Evolutionary conservation across 2,329 filamentous ascomycete genomes (phyloP).

Genomic region (Cladophialophora bantiana): DNA sequence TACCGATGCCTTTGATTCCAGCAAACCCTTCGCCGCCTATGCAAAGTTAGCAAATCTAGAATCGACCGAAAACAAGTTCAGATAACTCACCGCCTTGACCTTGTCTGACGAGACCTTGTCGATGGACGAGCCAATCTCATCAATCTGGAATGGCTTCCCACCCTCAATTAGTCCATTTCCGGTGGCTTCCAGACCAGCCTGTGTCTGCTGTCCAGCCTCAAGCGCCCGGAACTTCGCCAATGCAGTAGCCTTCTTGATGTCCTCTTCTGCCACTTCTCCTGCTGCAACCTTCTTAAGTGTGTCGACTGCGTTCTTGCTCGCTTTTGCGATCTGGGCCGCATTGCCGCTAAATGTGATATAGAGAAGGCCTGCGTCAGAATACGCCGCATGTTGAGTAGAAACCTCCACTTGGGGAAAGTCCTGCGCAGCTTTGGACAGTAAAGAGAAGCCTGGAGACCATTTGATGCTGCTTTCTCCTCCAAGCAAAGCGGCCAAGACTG

Average conservation of each 20-base stretch:
- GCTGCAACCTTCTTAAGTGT: slow-evolving; percentile 80
- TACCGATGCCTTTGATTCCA: slow-evolving; percentile 88
- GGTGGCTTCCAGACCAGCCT: slow-evolving; percentile 79
- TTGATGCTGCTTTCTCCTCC: slow-evolving; percentile 92
- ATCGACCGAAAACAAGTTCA: not conserved
- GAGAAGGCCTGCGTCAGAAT: slow-evolving; percentile 93
- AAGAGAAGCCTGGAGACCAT: slow-evolving; percentile 91
- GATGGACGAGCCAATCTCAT: slow-evolving; percentile 77
- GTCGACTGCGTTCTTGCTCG: slow-evolving; percentile 78
- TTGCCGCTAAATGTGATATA: slow-evolving; percentile 80
- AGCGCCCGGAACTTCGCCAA: slow-evolving; percentile 92
- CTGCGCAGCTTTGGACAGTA: slow-evolving; percentile 80
- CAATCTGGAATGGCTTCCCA: slow-evolving; percentile 82
- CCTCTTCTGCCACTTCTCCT: slow-evolving; percentile 79
- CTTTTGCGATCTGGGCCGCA: slow-evolving; percentile 74
- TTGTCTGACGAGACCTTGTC: slow-evolving; percentile 82
- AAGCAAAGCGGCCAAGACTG: slow-evolving; percentile 85
- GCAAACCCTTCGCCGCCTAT: slow-evolving; percentile 84
- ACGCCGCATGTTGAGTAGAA: slow-evolving; percentile 78
- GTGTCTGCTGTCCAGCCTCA: slow-evolving; percentile 78
- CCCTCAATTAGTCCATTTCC: slow-evolving; percentile 83
- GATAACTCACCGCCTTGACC: slow-evolving; percentile 74
- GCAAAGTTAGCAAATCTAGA: slow-evolving; percentile 18
- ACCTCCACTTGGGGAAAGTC: slow-evolving; percentile 71
- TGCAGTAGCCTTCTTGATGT: slow-evolving; percentile 88